Conservation (phyloP, 1,284 basidiomycete genomes). For the Microbotryum lychnidis-dioicae region DNA sequence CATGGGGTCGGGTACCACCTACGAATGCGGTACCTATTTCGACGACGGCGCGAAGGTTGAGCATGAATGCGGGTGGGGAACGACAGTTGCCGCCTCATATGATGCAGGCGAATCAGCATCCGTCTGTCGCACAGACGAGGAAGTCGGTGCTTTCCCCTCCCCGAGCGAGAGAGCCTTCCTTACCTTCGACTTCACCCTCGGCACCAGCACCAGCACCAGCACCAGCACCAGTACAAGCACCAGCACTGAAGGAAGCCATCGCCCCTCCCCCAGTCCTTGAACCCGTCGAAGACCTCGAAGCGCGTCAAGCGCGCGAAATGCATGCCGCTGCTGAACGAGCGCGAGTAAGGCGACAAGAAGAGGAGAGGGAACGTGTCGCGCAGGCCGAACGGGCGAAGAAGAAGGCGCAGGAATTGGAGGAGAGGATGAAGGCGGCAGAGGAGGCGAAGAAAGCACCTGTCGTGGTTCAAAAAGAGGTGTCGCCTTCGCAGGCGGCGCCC, state of each 20-base stretch:
- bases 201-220: constrained; percentile 3
- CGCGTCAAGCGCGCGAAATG: constrained; percentile 73
- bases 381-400: constrained; percentile 71
- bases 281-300: constrained; percentile 55
- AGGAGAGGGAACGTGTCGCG: constrained; percentile 75
- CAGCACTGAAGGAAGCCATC: not conserved
- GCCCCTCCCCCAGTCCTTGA: constrained; percentile 25
- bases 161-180: not conserved
- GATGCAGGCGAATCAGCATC: too few species aligned
- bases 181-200: not conserved
- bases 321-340: constrained; percentile 81
- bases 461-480: not conserved
- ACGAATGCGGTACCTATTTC: too few species aligned
- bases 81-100: constrained; percentile 38
- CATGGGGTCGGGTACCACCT: too few species aligned
- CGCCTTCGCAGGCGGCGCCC: not conserved
- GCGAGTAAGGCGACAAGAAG: constrained; percentile 58
- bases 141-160: constrained; percentile 1
- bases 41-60: constrained; percentile 35
- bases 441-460: constrained; percentile 1
- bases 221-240: not conserved
- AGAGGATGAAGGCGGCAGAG: constrained; percentile 52
- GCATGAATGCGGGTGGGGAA: constrained; percentile 27
- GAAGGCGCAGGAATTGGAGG: constrained; percentile 80
- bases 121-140: too few species aligned